Evolutionary conservation across 2,329 filamentous ascomycete species (phyloP).

Genomic region (Didymella exigua): DNA sequence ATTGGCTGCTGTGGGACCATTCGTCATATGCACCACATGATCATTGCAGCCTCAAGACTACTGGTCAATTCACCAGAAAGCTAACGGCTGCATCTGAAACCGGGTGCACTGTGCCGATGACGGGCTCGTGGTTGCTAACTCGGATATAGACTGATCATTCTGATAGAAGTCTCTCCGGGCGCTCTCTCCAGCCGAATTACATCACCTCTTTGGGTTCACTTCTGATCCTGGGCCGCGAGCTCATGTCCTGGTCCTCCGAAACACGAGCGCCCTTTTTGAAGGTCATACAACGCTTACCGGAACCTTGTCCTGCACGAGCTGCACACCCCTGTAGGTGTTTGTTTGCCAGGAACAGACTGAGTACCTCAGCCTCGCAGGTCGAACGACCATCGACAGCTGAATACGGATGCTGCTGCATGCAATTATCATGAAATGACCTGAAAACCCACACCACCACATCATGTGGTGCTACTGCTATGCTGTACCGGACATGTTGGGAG

Average conservation of each 20-base stretch:
- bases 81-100: not conserved
- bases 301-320: not conserved
- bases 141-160: not conserved
- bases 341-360: conserved; percentile 1
- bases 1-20: not conserved
- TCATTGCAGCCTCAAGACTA: not conserved
- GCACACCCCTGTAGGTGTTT: conserved; percentile 6
- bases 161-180: not conserved
- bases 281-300: not conserved
- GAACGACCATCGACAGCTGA: conserved; percentile 1
- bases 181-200: not conserved
- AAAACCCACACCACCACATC: conserved; percentile 1
- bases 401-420: conserved; percentile 2
- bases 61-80: not conserved
- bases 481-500: not conserved
- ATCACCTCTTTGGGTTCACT: not conserved
- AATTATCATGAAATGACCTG: not conserved
- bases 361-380: conserved; percentile 1
- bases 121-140: not conserved
- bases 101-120: not conserved
- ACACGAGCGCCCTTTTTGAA: not conserved
- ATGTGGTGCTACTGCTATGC: not conserved
- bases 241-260: not conserved
- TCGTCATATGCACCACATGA: not conserved
- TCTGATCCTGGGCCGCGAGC: not conserved